A percentile compares a stretch with the other conserved stretches of the same genome.
Evolutionary conservation across 1,139 yeast genomes (phyloP).

Genomic region (Blastobotrys malaysiensis): DNA sequence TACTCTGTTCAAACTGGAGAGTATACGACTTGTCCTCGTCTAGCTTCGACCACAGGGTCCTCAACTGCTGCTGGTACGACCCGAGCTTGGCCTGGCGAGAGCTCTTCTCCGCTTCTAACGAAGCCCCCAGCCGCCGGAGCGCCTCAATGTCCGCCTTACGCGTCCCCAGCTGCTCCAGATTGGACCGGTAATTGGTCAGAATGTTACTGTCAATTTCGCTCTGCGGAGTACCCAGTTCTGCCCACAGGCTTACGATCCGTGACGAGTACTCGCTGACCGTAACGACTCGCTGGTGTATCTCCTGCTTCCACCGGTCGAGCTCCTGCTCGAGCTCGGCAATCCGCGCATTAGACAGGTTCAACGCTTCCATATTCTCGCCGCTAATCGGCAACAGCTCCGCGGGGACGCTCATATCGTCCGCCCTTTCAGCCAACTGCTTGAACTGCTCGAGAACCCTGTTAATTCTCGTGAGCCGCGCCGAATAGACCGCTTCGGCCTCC

Average conservation of each 20-base stretch:
- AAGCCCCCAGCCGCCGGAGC: slow-evolving; percentile 27
- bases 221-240: slow-evolving; percentile 34
- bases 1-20: slow-evolving; percentile 25
- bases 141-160: slow-evolving; percentile 22
- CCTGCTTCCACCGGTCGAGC: slow-evolving; percentile 25
- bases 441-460: slow-evolving; percentile 19
- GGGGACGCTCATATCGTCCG: slow-evolving; percentile 21
- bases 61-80: slow-evolving; percentile 14
- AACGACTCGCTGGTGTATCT: slow-evolving; percentile 22
- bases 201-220: slow-evolving; percentile 26
- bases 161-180: slow-evolving; percentile 29
- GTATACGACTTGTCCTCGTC: slow-evolving; percentile 16
- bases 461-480: slow-evolving; percentile 20
- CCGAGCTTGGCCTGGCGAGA: slow-evolving; percentile 14
- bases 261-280: slow-evolving; percentile 22
- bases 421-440: slow-evolving; percentile 15
- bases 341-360: slow-evolving; percentile 16
- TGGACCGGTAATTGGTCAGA: slow-evolving; percentile 21
- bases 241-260: slow-evolving; percentile 31
- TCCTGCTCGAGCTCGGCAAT: slow-evolving; percentile 27
- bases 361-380: slow-evolving; percentile 13
- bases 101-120: slow-evolving; percentile 29
- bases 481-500: slow-evolving; percentile 20
- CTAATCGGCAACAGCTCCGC: slow-evolving; percentile 16
- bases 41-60: slow-evolving; percentile 30